Base-by-base conservation (phyloP, 148 eudicot species). In the Agrostemma githago region DNA sequence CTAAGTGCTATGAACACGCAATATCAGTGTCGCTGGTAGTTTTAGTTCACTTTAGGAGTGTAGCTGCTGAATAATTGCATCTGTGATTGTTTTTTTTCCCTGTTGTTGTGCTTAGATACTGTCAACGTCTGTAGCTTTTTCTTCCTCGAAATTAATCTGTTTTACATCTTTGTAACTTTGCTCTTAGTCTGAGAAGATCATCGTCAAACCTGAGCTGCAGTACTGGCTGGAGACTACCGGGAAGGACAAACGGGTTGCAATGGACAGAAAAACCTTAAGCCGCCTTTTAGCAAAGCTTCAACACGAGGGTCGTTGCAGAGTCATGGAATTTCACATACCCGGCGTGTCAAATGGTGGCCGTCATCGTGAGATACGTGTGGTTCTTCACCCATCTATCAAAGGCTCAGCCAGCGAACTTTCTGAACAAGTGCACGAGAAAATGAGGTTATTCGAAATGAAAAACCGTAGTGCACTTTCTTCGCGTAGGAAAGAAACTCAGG, bases 141-240 rank as follows among this genome's bases (percentile, higher is more conserved):
- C 37, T 62, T 11, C 7, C 54, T 5, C 62, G 21, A 41, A 51
- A 37, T 39, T 63, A 6, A 14, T 46, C 19, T 16, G 5, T 39
- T 46, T 57, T 12, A 56, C 34, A 58, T 70, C 3, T 44, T 17
- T 44, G 5, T 75, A 71, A 51, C 44, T 68, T 68, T 53, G 42
- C 39, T 73, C 56, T 44, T 78, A 95, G 97, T 88, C 83, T 61
- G 93, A 90, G 75, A 90, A 86, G 83, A 80, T 92, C 79, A 80
- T 95, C 26, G 70, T 95, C 57, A 92, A 82, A 86, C 79, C 89
- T 51, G 99, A 92, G 83, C 84, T 95, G 46, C 90, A 83, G 42
- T 82, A 88, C 70, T 88, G 85, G 86, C 89, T 95, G 75, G 96
- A 89, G 80, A 85, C 82, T 72, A 79, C 85, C 73, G 98, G 88